phyloP scores from a whole-genome alignment of 306 rosid species.

The Prunus padus region DNA sequence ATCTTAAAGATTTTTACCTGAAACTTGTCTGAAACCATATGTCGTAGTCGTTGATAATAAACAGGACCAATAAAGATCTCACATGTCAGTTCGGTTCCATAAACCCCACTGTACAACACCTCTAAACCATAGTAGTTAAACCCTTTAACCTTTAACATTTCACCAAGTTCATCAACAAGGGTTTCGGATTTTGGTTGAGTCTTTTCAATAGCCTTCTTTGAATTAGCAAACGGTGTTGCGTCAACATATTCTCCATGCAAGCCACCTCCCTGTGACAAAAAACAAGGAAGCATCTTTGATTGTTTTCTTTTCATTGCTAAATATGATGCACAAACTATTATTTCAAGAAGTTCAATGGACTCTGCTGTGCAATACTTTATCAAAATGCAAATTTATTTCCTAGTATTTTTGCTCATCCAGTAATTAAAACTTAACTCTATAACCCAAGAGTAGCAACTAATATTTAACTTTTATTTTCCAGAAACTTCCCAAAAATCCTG shows the following conservation, averaged over 20 bases:
- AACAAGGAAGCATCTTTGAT: neutral
- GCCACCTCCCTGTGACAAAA: slow-evolving; percentile 71
- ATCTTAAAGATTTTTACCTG: slow-evolving; percentile 42
- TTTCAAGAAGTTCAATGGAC: no score
- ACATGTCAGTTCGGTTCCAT: slow-evolving; percentile 83
- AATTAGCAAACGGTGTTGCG: slow-evolving; percentile 80
- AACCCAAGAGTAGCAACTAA: no score
- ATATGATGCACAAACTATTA: no score
- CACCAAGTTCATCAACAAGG: slow-evolving; percentile 89
- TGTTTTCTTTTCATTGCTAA: no score
- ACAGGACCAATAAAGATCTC: slow-evolving; percentile 95
- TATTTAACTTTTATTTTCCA: neutral
- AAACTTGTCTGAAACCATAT: slow-evolving; percentile 95
- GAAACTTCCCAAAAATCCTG: neutral
- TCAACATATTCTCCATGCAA: slow-evolving; percentile 68
- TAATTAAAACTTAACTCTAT: no score
- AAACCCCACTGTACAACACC: slow-evolving; percentile 88
- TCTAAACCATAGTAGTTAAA: slow-evolving; percentile 88
- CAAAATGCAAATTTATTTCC: no score
- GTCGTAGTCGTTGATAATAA: slow-evolving; percentile 90
- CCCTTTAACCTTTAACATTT: slow-evolving; percentile 66
- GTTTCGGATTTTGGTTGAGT: slow-evolving; percentile 41
- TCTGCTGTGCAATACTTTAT: no score
- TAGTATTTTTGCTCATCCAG: no score
- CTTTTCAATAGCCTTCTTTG: slow-evolving; percentile 39